Percentiles rank a stretch among this genome's conserved stretches.
Evolutionary conservation across 805 yeast genomes (phyloP).

Genomic region (Candida coleopterorum): DNA sequence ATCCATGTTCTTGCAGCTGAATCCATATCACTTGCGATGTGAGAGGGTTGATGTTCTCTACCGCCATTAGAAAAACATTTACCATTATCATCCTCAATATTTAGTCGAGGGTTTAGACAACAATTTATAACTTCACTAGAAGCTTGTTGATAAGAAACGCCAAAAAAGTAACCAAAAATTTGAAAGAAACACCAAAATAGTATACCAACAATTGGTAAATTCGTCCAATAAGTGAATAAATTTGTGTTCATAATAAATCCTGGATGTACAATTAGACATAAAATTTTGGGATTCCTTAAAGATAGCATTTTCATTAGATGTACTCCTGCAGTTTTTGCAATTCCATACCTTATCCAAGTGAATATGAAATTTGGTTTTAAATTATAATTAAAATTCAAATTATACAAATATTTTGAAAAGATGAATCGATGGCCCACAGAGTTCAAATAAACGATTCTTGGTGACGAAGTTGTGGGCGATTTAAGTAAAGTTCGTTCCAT

Average conservation of each 20-base stretch:
- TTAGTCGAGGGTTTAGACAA: slow-evolving; percentile 49
- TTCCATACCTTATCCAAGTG: slow-evolving; percentile 73
- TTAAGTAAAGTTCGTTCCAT: slow-evolving; percentile 37
- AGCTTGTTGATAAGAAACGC: slow-evolving; percentile 70
- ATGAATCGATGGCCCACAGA: slow-evolving; percentile 55
- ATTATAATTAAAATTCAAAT: slow-evolving; percentile 46
- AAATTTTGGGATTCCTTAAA: slow-evolving; percentile 58
- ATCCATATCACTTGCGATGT: slow-evolving; percentile 50
- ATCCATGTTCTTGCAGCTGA: slow-evolving; percentile 71
- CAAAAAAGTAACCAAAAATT: slow-evolving; percentile 61
- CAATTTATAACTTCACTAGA: slow-evolving; percentile 60
- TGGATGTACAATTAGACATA: slow-evolving; percentile 70
- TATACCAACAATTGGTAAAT: slow-evolving; percentile 73
- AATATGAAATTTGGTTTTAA: slow-evolving; percentile 62
- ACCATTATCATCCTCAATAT: slow-evolving; percentile 58
- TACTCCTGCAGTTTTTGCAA: slow-evolving; percentile 74
- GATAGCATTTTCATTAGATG: slow-evolving; percentile 67
- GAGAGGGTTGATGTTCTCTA: slow-evolving; percentile 49
- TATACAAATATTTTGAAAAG: slow-evolving; percentile 44
- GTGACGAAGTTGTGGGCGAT: slow-evolving; percentile 28
- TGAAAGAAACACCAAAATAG: slow-evolving; percentile 70
- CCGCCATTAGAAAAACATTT: slow-evolving; percentile 65
- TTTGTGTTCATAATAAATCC: slow-evolving; percentile 85
- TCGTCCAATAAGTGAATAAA: slow-evolving; percentile 69
- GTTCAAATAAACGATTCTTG: slow-evolving; percentile 59